A percentile compares a stretch with the other conserved stretches of the same genome.
These are phyloP conservation scores for Exophiala aquamarina DNA, from an alignment of 2,329 filamentous ascomycete species.

Conservation along the genomic window DNA sequence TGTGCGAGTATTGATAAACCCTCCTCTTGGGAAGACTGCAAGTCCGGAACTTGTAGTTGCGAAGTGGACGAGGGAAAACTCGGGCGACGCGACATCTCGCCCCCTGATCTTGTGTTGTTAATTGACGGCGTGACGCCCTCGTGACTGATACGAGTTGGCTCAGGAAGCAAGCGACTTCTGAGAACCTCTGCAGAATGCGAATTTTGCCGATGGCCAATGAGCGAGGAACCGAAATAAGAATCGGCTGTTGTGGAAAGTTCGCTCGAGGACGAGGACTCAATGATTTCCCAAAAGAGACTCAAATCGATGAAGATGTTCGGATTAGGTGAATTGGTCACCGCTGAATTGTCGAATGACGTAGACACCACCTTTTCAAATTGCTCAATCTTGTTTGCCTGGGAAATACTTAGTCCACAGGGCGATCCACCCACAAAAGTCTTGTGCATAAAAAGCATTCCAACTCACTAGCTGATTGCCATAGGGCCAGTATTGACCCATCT, in stretches of 20 bases:
- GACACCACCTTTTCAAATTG: conserved; percentile 46
- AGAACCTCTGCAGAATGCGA: conserved; percentile 39
- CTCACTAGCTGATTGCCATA: conserved; percentile 46
- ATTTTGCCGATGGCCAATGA: conserved; percentile 32
- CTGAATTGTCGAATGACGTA: conserved; percentile 41
- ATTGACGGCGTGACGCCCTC: conserved; percentile 21
- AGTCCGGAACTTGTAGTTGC: background rate
- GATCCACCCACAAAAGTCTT: background rate
- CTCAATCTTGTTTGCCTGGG: conserved; percentile 45
- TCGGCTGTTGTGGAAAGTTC: conserved; percentile 36
- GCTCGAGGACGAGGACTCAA: conserved; percentile 47
- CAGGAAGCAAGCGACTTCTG: conserved; percentile 44
- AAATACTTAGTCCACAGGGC: background rate
- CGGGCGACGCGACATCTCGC: background rate
- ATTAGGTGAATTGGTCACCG: conserved; percentile 32
- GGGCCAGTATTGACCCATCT: conserved; percentile 45
- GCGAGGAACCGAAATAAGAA: conserved; percentile 43
- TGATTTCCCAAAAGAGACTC: conserved; percentile 49
- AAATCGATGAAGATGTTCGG: conserved; percentile 43
- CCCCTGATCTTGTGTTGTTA: conserved; percentile 4
- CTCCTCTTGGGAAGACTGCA: conserved; percentile 32
- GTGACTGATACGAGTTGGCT: conserved; percentile 41
- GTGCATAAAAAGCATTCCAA: background rate
- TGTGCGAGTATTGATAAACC: conserved; percentile 49
- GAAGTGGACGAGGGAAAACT: background rate